phyloP scores from a whole-genome alignment of 169 alveolate species.

The Eimeria nieschulzi region DNA sequence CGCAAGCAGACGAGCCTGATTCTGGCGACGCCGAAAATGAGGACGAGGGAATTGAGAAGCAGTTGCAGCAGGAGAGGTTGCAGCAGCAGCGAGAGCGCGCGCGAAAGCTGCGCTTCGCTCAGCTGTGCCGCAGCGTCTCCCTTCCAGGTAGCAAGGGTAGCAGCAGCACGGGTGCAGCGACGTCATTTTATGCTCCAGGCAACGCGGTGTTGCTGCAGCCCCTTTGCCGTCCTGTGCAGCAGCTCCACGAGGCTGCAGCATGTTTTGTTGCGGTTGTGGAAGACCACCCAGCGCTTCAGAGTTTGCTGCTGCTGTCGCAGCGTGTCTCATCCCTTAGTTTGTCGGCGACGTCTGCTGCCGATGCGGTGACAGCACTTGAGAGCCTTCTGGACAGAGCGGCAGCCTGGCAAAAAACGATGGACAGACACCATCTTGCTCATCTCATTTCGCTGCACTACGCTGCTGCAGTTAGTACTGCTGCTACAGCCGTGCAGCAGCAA shows the following conservation, averaged over 20 bases:
- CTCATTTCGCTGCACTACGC: slow-evolving; percentile 1
- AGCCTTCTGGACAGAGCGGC: slow-evolving; percentile 70
- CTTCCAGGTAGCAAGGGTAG: background rate
- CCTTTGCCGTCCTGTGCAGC: slow-evolving; percentile 54
- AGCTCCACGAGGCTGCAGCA: slow-evolving; percentile 49
- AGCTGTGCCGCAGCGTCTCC: slow-evolving; percentile 33
- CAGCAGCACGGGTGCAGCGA: slow-evolving; percentile 36
- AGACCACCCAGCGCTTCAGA: slow-evolving; percentile 63
- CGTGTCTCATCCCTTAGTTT: slow-evolving; percentile 42
- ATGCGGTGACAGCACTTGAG: slow-evolving; percentile 70
- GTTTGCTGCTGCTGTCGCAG: slow-evolving; percentile 47
- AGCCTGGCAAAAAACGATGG: slow-evolving; percentile 65
- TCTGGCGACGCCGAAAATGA: background rate
- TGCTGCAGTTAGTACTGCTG: background rate
- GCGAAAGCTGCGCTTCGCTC: slow-evolving; percentile 68
- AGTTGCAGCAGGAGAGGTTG: slow-evolving; percentile 68
- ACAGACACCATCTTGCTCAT: slow-evolving; percentile 63
- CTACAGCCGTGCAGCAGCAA: background rate
- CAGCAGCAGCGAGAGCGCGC: slow-evolving; percentile 75
- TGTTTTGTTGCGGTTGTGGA: slow-evolving; percentile 25
- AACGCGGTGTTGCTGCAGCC: slow-evolving; percentile 67
- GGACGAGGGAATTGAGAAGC: slow-evolving; percentile 17
- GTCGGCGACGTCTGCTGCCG: slow-evolving; percentile 69
- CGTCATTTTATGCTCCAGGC: slow-evolving; percentile 61
- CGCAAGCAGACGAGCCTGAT: background rate